Base-by-base conservation (phyloP, 441 rosid species). In the Eruca vesicaria region DNA sequence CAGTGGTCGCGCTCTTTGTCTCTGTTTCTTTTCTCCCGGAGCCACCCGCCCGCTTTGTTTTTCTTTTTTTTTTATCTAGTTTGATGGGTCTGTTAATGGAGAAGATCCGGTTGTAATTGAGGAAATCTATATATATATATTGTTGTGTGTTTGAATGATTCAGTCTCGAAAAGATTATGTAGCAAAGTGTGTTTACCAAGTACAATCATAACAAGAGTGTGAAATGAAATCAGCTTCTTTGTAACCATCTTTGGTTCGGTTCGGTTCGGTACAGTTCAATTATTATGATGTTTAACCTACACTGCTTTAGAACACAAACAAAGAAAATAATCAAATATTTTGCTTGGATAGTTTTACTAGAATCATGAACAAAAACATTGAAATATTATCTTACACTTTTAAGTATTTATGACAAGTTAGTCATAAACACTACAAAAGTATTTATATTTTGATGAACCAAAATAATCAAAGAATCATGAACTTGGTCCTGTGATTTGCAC, bases 21-120 rank as follows among this genome's bases (percentile, higher is more conserved):
- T 53, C 26, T 84, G 91, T 88, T 53, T 80, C 52, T 82, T 77
- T 76, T 82, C 83, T 80, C 69, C 79, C 52, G 56, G 78, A 86
- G 93, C 88, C 74, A 90, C 96, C 98, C 93, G 94, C 96, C 87
- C 43, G 41, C 35, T 71, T 69, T 64, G 16, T 1, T 35, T 20
- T 26, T 61, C 35, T 11, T 45, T 43, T 19, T 21, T 18, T 19
- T 52, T 16, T 41, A 32, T 52, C 21, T 41, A 32, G 63, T 58
- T 14, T 65, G 20, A 66, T 66, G 63, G 68, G 72, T 66, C 33
- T 50, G 33, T 58, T 76, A 45, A 77, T 10, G 20, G 50, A 48
- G 20, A 71, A 64, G 63, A 77, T 60, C 68, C 31, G 3, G 1
- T 71, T 66, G 7, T 29, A 71, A 50, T 66, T 50, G 65, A 66